Evolutionary conservation across 2,329 filamentous ascomycete species (phyloP).

Genomic region (Xylariaceae sp.): DNA sequence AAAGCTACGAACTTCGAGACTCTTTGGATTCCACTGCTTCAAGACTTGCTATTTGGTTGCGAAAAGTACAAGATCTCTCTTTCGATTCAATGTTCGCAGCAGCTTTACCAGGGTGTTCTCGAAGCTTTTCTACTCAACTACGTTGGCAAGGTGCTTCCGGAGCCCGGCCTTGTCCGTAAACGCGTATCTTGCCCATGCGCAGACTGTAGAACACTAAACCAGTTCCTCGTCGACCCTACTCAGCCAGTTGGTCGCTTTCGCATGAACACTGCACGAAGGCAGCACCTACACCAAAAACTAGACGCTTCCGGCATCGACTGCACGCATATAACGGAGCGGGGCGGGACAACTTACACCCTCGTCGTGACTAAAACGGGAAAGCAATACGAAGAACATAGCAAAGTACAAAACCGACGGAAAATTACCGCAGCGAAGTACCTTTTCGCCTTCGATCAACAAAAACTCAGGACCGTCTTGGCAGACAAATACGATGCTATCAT

Average conservation of each 20-base stretch:
- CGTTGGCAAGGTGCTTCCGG: slow-evolving; percentile 31
- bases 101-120: slow-evolving; percentile 35
- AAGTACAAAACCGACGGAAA: slow-evolving; percentile 15
- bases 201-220: slow-evolving; percentile 37
- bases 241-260: slow-evolving; percentile 18
- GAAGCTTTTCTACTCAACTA: slow-evolving; percentile 33
- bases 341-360: too few relatives aligned
- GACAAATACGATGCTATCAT: slow-evolving; percentile 26
- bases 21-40: slow-evolving; percentile 44
- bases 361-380: not conserved
- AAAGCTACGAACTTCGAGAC: slow-evolving; percentile 25
- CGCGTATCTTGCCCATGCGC: slow-evolving; percentile 31
- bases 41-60: slow-evolving; percentile 27
- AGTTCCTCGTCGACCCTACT: slow-evolving; percentile 34
- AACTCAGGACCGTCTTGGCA: slow-evolving; percentile 24
- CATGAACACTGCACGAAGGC: slow-evolving; percentile 22
- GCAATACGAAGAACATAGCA: not conserved
- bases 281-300: not conserved
- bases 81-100: slow-evolving; percentile 29
- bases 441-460: slow-evolving; percentile 27
- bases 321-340: too few relatives aligned
- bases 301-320: too few relatives aligned
- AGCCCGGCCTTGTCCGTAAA: not conserved
- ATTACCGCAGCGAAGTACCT: slow-evolving; percentile 16
- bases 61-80: slow-evolving; percentile 17